These are phyloP conservation scores for Catenaria anguillulae DNA, from an alignment of 371 early-diverging fungal genomes.

Conservation along the genomic window DNA sequence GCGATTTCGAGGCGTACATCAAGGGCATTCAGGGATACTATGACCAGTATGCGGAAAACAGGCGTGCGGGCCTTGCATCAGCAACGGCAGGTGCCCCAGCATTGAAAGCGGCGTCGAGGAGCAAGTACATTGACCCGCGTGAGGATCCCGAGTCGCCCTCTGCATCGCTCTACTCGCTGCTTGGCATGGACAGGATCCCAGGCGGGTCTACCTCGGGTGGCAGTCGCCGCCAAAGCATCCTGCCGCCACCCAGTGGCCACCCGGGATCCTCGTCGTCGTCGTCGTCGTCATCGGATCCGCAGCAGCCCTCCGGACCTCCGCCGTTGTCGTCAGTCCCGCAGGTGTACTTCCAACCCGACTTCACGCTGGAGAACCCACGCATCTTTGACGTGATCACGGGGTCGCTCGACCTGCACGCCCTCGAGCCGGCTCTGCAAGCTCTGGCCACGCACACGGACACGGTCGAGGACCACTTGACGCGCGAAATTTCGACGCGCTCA, in stretches of 20 bases:
- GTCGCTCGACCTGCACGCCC: conserved; percentile 32
- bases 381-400: conserved; percentile 73
- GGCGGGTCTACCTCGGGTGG: no score
- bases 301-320: background rate
- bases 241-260: conserved; percentile 3
- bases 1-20: conserved; percentile 34
- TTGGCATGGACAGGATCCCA: conserved; percentile 18
- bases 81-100: conserved; percentile 29
- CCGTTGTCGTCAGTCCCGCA: conserved; percentile 59
- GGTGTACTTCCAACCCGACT: conserved; percentile 67
- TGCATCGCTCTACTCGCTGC: conserved; percentile 15
- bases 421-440: conserved; percentile 53
- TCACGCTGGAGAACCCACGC: conserved; percentile 70
- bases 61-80: conserved; percentile 19
- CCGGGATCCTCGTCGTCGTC: background rate
- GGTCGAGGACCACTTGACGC: conserved; percentile 76
- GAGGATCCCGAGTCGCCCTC: conserved; percentile 7
- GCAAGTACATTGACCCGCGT: conserved; percentile 5
- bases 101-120: conserved; percentile 9
- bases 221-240: no score
- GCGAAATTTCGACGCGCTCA: conserved; percentile 77
- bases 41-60: conserved; percentile 24
- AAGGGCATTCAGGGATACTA: conserved; percentile 23
- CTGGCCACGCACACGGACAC: conserved; percentile 78
- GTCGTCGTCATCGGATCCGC: background rate